Conservation (phyloP, 2,329 filamentous ascomycete species). For the Fusarium sp. region DNA sequence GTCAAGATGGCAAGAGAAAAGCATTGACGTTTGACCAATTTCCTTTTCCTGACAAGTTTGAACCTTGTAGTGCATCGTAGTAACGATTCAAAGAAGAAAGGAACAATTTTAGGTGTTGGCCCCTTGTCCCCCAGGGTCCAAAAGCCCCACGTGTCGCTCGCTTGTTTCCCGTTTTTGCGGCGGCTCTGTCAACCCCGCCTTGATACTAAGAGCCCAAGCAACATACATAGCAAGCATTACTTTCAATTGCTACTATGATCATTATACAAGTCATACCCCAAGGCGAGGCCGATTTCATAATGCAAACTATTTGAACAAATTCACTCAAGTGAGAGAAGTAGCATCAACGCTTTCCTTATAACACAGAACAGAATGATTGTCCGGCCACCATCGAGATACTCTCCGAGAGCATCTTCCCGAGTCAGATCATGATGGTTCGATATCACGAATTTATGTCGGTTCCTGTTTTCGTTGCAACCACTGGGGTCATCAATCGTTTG, state of each 20-base stretch:
- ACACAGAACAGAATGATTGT: too few relatives aligned
- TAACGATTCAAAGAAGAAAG: background rate
- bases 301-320: background rate
- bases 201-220: background rate
- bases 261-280: background rate
- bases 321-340: background rate
- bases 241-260: background rate
- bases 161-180: conserved; percentile 13
- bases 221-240: background rate
- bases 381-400: background rate
- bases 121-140: conserved; percentile 25
- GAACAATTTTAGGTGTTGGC: background rate
- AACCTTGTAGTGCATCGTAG: background rate
- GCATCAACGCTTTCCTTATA: background rate
- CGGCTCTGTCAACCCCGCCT: conserved; percentile 16
- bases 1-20: background rate
- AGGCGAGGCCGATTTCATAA: background rate
- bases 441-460: conserved; percentile 23
- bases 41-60: background rate
- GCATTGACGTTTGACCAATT: background rate
- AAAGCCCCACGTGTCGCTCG: conserved; percentile 27
- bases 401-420: conserved; percentile 14
- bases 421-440: conserved; percentile 43
- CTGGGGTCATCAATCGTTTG: background rate
- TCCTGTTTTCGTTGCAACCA: background rate